Conservation (phyloP, 495 filamentous ascomycete genomes). For the Aspergillus ellipticus region DNA sequence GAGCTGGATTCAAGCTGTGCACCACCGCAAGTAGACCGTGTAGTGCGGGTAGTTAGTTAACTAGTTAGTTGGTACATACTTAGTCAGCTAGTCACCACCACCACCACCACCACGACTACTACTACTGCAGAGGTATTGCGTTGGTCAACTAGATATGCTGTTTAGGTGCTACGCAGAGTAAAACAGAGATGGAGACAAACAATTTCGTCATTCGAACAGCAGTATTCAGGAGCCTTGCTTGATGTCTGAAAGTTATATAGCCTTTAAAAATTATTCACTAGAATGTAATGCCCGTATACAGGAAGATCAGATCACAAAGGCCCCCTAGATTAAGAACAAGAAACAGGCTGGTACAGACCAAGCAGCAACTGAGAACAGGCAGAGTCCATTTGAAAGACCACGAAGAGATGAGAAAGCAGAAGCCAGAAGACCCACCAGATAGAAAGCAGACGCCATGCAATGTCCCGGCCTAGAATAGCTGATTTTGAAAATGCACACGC, state of each 20-base stretch:
- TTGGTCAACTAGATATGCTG: too few species aligned
- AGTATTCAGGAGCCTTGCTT: too few species aligned
- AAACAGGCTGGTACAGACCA: slow-evolving; percentile 2
- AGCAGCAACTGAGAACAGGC: slow-evolving; percentile 7
- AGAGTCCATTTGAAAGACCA: background rate
- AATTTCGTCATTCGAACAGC: too few species aligned
- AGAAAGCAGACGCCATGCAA: slow-evolving; percentile 18
- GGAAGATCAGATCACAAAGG: background rate
- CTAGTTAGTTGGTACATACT: too few species aligned
- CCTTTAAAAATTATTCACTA: background rate
- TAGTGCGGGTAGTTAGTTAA: too few species aligned
- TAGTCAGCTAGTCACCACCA: too few species aligned
- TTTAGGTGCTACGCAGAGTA: too few species aligned
- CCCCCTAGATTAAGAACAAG: background rate
- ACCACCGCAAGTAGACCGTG: too few species aligned
- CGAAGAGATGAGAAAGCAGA: slow-evolving; percentile 2
- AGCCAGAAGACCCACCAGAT: slow-evolving; percentile 6
- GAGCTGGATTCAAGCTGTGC: too few species aligned
- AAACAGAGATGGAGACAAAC: too few species aligned
- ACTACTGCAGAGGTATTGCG: too few species aligned
- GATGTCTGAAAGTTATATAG: background rate
- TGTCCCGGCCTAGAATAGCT: background rate
- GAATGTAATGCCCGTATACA: background rate
- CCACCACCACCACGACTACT: too few species aligned
- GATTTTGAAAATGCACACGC: background rate